Evolutionary conservation across 2,329 filamentous ascomycete species (phyloP).

Genomic region (Beauveria caledonica): DNA sequence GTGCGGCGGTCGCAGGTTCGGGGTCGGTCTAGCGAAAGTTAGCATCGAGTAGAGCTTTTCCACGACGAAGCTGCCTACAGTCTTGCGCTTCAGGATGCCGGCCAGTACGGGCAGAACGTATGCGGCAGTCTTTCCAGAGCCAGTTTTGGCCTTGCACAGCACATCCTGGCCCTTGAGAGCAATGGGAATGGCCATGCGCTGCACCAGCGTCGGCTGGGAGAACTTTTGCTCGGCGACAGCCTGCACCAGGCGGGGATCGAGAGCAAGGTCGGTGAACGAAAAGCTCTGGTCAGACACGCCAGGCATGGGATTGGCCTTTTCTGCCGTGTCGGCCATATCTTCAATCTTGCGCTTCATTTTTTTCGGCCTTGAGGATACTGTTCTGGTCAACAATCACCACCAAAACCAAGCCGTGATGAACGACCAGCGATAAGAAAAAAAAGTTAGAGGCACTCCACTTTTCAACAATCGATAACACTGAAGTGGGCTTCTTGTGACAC

Average conservation of each 20-base stretch:
- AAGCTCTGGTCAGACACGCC: constrained; percentile 24
- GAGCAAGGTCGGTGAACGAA: constrained; percentile 67
- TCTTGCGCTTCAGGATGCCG: constrained; percentile 70
- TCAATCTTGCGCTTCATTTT: constrained; percentile 11
- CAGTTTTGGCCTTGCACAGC: constrained; percentile 85
- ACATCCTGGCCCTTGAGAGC: constrained; percentile 84
- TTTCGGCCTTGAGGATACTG: background rate
- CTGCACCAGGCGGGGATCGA: constrained; percentile 81
- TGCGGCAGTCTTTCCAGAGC: constrained; percentile 95
- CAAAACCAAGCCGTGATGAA: background rate
- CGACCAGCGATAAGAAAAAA: constrained; percentile 5
- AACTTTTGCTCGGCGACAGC: constrained; percentile 79
- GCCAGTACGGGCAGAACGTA: constrained; percentile 88
- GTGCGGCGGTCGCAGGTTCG: constrained; percentile 54
- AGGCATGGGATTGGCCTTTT: background rate
- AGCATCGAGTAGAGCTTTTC: background rate
- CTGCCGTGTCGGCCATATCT: background rate
- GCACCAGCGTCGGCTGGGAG: constrained; percentile 78
- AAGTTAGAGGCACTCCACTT: constrained; percentile 1
- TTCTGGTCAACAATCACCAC: background rate
- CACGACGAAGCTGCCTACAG: constrained; percentile 31
- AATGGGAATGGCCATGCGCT: constrained; percentile 78
- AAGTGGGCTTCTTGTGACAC: background rate
- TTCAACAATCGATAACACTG: background rate
- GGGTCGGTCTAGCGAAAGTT: constrained; percentile 35